A percentile compares a stretch with the other conserved stretches of the same genome.
Evolutionary conservation across 768 basidiomycete genomes (phyloP).

Genomic region (Mycena metata): DNA sequence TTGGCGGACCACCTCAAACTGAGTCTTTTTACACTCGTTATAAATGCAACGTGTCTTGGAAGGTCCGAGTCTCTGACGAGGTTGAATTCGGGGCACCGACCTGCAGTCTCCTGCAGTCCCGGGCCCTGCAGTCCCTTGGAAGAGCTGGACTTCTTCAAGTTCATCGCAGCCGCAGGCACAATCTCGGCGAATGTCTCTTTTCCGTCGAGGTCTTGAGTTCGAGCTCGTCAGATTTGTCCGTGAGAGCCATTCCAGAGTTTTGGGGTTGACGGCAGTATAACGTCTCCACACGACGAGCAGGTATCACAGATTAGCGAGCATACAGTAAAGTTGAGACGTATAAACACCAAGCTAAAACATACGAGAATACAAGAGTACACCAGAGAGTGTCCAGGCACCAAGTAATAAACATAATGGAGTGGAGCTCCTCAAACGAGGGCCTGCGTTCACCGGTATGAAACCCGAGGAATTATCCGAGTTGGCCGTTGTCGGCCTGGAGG

Average conservation of each 20-base stretch:
- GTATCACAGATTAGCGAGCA: too few relatives aligned
- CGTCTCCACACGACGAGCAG: too few relatives aligned
- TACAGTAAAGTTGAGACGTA: too few relatives aligned
- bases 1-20: too few relatives aligned
- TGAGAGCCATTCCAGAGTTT: conserved; percentile 48
- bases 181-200: conserved; percentile 32
- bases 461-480: conserved; percentile 33
- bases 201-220: conserved; percentile 32
- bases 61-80: too few relatives aligned
- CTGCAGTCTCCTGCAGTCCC: too few relatives aligned
- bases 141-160: conserved; percentile 45
- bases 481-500: background rate
- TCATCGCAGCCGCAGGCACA: conserved; percentile 34
- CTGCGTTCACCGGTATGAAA: conserved; percentile 42
- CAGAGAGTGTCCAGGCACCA: conserved; percentile 21
- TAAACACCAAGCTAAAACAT: background rate
- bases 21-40: too few relatives aligned
- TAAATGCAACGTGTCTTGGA: too few relatives aligned
- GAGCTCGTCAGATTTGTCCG: conserved; percentile 57
- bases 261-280: too few relatives aligned
- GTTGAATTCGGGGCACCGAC: too few relatives aligned
- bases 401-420: conserved; percentile 16
- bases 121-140: too few relatives aligned
- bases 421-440: background rate
- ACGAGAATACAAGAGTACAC: conserved; percentile 26